Evolutionary conservation across 805 yeast species (phyloP).

Genomic region (Torulaspora delbrueckii): DNA sequence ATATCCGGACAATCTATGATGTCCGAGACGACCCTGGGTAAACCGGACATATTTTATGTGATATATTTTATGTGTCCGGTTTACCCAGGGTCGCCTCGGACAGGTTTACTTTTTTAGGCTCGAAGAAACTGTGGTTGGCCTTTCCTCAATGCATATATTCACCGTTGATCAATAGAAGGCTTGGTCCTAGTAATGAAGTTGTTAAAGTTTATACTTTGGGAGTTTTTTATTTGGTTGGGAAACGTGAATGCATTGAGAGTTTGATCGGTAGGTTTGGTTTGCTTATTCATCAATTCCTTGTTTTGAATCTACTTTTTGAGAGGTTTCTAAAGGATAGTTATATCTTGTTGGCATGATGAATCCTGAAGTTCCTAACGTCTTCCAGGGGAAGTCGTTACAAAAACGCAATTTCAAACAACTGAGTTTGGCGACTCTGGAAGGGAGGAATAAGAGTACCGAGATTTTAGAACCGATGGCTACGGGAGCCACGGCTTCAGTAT

Average conservation of each 20-base stretch:
- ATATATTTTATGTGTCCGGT: no score
- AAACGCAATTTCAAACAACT: conserved; percentile 57
- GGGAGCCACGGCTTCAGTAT: not conserved
- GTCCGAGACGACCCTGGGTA: not conserved
- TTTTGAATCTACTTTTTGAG: not conserved
- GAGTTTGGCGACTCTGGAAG: conserved; percentile 34
- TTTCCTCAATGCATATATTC: not conserved
- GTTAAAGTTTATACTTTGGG: not conserved
- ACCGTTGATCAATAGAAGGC: not conserved
- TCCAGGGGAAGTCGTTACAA: conserved; percentile 45
- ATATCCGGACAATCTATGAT: not conserved
- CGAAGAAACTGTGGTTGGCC: not conserved
- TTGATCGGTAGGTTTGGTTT: not conserved
- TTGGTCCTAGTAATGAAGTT: not conserved
- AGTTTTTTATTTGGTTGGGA: not conserved
- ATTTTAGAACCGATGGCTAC: not conserved
- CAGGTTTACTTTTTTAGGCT: not conserved
- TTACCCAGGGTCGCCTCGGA: not conserved
- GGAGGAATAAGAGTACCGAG: not conserved
- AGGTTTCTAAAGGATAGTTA: not conserved
- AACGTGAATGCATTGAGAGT: not conserved
- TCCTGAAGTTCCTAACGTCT: conserved; percentile 16
- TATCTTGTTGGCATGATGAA: conserved; percentile 6
- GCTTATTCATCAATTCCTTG: not conserved
- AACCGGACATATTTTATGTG: no score